Percentiles rank a stretch among this genome's conserved stretches.
phyloP scores from a whole-genome alignment of 352 stramenopile species.

The Phytophthora tentaculata region DNA sequence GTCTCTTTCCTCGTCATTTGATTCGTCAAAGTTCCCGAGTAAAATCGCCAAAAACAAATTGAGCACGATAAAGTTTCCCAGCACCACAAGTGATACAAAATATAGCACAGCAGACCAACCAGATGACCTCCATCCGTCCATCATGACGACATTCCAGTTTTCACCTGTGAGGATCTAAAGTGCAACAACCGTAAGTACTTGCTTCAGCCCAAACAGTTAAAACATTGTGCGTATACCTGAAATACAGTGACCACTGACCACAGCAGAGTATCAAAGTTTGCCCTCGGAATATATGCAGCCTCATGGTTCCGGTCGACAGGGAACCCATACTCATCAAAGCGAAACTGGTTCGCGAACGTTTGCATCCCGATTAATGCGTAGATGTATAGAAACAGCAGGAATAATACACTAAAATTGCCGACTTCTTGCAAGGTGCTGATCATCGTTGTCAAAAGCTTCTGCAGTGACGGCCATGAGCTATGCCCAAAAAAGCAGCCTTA shows the following conservation, averaged over 20 bases:
- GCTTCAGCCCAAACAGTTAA: not conserved
- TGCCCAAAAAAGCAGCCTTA: too few relatives aligned
- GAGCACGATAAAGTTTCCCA: constrained; percentile 91
- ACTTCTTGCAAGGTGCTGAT: constrained; percentile 90
- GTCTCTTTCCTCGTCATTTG: constrained; percentile 59
- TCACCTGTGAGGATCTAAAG: constrained; percentile 91
- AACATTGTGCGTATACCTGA: constrained; percentile 36
- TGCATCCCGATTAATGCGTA: constrained; percentile 93
- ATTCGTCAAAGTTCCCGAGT: constrained; percentile 87
- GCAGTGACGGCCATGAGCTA: constrained; percentile 91
- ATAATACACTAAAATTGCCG: constrained; percentile 91
- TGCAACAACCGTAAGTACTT: not conserved
- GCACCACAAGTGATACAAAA: constrained; percentile 83
- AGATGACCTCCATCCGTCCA: constrained; percentile 81
- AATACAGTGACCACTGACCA: constrained; percentile 81
- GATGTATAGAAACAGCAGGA: constrained; percentile 95
- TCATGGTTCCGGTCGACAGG: constrained; percentile 40
- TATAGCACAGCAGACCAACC: constrained; percentile 72
- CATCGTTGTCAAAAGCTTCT: constrained; percentile 93
- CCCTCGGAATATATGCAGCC: constrained; percentile 48
- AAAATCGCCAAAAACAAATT: constrained; percentile 95
- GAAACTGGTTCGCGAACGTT: constrained; percentile 92
- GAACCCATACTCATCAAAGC: constrained; percentile 81
- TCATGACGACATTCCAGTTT: constrained; percentile 94
- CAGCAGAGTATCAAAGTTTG: constrained; percentile 75